Evolutionary conservation across 352 stramenopile genomes (phyloP).

Genomic region (Heterotrichella gracilis): DNA sequence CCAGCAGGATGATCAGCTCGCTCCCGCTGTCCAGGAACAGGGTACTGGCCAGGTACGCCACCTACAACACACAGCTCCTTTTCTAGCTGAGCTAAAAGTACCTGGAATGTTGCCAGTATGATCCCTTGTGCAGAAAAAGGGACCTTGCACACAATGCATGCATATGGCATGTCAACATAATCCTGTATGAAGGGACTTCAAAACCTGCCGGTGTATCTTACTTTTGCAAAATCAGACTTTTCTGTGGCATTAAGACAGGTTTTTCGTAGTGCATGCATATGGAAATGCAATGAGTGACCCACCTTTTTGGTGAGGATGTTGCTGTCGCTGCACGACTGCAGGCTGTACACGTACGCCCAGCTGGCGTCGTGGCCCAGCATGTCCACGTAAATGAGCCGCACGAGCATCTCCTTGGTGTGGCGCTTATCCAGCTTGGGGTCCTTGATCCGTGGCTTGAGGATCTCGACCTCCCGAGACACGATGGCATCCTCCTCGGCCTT

Average conservation of each 20-base stretch:
- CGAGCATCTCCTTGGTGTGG: constrained; percentile 74
- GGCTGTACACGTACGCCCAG: constrained; percentile 97
- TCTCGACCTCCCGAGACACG: constrained; percentile 65
- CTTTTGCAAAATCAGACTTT: too few relatives aligned
- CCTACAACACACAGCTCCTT: too few relatives aligned
- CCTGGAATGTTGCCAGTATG: too few relatives aligned
- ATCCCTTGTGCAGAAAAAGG: too few relatives aligned
- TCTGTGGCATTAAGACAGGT: background rate
- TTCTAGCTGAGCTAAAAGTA: too few relatives aligned
- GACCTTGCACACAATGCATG: too few relatives aligned
- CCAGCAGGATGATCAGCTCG: constrained; percentile 99
- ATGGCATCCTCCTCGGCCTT: constrained; percentile 97
- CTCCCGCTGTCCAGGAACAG: constrained; percentile 79
- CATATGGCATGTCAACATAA: too few relatives aligned
- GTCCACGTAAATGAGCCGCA: constrained; percentile 96
- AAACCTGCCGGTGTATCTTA: too few relatives aligned
- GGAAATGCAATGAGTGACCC: constrained; percentile 13
- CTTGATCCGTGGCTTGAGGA: constrained; percentile 71
- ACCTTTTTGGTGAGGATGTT: constrained; percentile 92
- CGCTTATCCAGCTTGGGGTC: constrained; percentile 28
- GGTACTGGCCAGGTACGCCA: constrained; percentile 25
- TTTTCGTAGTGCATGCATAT: background rate
- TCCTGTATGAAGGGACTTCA: too few relatives aligned
- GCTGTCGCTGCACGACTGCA: background rate
- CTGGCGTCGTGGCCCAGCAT: constrained; percentile 98